Evolutionary conservation across 805 yeast species (phyloP).

Genomic region (Tetrapisispora namnaoensis): DNA sequence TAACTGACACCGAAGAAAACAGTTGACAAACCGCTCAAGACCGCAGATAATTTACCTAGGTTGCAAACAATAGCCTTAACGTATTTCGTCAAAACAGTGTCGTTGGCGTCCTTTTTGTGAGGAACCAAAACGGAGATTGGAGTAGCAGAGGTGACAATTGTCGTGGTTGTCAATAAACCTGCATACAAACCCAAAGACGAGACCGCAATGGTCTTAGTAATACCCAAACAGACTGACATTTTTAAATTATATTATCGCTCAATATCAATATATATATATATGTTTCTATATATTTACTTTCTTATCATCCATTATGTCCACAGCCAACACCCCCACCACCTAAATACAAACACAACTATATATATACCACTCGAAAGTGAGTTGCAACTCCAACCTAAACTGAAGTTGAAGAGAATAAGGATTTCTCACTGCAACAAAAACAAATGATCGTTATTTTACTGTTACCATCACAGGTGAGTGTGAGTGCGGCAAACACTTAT

Average conservation of each 20-base stretch:
- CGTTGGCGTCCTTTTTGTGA: constrained; percentile 13
- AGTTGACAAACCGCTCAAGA: constrained; percentile 40
- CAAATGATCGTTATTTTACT: no score
- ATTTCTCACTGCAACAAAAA: no score
- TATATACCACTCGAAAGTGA: no score
- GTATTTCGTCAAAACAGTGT: constrained; percentile 1
- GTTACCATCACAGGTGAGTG: no score
- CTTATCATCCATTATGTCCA: no score
- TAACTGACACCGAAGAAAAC: constrained; percentile 47
- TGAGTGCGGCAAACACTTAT: no score
- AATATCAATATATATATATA: no score
- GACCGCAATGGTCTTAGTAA: constrained; percentile 54
- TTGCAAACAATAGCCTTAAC: constrained; percentile 9
- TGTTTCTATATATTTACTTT: no score
- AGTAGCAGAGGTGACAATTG: constrained; percentile 9
- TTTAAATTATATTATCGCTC: neutral
- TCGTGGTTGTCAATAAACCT: constrained; percentile 32
- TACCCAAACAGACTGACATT: constrained; percentile 47
- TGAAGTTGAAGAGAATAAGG: no score
- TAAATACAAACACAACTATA: no score
- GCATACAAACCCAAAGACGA: constrained; percentile 60
- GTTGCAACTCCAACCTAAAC: no score
- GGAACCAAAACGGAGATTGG: constrained; percentile 16
- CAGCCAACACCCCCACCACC: no score
- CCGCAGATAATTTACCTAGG: constrained; percentile 10